Evolutionary conservation across 768 basidiomycete genomes (phyloP).

Genomic region (Candolleomyces aberdarensis): DNA sequence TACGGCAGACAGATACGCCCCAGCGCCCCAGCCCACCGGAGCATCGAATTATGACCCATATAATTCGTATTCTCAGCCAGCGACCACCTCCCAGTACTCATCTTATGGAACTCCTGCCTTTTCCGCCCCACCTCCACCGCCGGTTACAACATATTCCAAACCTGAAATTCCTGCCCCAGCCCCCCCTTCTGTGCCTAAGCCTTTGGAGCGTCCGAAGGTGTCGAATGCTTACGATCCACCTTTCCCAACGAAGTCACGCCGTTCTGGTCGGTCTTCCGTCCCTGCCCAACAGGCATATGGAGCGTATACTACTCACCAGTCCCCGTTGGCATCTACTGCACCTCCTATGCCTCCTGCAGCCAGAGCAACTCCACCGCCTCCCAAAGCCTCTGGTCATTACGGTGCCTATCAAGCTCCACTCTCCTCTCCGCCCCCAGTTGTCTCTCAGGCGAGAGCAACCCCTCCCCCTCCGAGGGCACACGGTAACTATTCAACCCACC

Average conservation of each 20-base stretch:
- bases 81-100: constrained; percentile 7
- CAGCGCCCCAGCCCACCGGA: background rate
- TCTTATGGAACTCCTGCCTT: constrained; percentile 25
- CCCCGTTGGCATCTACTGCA: constrained; percentile 4
- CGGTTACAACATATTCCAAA: background rate
- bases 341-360: background rate
- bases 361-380: constrained; percentile 3
- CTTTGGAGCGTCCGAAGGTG: constrained; percentile 60
- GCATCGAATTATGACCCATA: background rate
- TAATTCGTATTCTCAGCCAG: constrained; percentile 6
- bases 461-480: constrained; percentile 3
- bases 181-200: constrained; percentile 23
- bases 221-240: constrained; percentile 79
- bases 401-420: background rate
- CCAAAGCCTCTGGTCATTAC: background rate
- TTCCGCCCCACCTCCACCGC: constrained; percentile 22
- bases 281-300: constrained; percentile 5
- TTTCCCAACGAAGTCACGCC: constrained; percentile 38
- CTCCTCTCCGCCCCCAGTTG: background rate
- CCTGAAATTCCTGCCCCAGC: constrained; percentile 10
- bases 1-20: constrained; percentile 3
- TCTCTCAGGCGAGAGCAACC: background rate
- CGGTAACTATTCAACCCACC: background rate
- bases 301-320: constrained; percentile 18
- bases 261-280: constrained; percentile 5